These are phyloP conservation scores for Shiraia sp. DNA, from an alignment of 2,329 filamentous ascomycete genomes.

Conservation along the genomic window DNA sequence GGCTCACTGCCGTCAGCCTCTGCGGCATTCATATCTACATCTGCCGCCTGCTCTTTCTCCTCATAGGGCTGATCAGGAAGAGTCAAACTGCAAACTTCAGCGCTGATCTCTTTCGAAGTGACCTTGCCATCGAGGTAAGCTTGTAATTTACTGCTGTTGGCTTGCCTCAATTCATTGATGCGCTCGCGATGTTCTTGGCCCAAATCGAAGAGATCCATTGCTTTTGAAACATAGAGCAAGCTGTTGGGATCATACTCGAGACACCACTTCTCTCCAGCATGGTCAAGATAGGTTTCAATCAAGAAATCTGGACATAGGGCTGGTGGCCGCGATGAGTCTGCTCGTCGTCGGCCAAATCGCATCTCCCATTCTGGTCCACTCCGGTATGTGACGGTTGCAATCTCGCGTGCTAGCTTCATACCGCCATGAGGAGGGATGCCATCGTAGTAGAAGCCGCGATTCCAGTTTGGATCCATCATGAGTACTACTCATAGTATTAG, in stretches of 20 bases:
- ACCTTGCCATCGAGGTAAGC: conserved; percentile 43
- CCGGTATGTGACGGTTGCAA: conserved; percentile 95
- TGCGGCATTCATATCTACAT: conserved; percentile 29
- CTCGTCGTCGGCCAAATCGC: conserved; percentile 83
- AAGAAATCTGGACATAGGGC: conserved; percentile 97
- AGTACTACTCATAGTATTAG: conserved; percentile 60
- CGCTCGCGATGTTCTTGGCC: conserved; percentile 70
- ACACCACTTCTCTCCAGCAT: conserved; percentile 97
- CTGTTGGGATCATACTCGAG: conserved; percentile 96
- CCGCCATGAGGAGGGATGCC: conserved; percentile 87
- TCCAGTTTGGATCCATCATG: conserved; percentile 99
- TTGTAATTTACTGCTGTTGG: conserved; percentile 63
- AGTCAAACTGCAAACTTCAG: conserved; percentile 73
- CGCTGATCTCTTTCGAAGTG: conserved; percentile 21
- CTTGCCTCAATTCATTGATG: conserved; percentile 64
- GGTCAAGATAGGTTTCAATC: conserved; percentile 97
- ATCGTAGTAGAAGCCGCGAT: conserved; percentile 85
- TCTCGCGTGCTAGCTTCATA: conserved; percentile 97
- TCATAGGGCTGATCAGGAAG: conserved; percentile 83
- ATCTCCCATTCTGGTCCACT: conserved; percentile 98
- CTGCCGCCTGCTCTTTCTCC: conserved; percentile 67
- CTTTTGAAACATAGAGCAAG: conserved; percentile 93
- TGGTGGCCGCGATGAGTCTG: conserved; percentile 82
- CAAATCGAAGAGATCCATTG: conserved; percentile 97
- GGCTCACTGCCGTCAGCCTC: conserved; percentile 56